Evolutionary conservation across 2,329 filamentous ascomycete genomes (phyloP).

Genomic region (Aspergillus fructus): DNA sequence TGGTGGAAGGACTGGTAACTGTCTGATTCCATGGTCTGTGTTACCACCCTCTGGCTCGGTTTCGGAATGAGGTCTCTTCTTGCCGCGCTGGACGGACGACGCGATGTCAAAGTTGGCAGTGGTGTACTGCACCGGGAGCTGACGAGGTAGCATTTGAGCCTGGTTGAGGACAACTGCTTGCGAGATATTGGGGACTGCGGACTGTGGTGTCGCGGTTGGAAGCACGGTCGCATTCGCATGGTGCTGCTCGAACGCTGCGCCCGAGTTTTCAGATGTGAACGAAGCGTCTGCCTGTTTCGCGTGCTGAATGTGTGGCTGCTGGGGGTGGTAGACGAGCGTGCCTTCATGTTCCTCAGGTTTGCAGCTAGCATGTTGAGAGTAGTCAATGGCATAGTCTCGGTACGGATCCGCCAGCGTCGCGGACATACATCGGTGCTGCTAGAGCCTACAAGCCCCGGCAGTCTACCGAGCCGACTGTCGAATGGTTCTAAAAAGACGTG

Average conservation of each 20-base stretch:
- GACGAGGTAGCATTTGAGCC: constrained; percentile 36
- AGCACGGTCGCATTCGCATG: constrained; percentile 40
- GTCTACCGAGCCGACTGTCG: constrained; percentile 32
- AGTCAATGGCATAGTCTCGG: constrained; percentile 75
- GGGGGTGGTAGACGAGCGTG: constrained; percentile 62
- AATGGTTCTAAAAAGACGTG: neutral
- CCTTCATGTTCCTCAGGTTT: constrained; percentile 64
- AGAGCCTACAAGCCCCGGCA: constrained; percentile 72
- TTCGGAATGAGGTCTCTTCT: constrained; percentile 36
- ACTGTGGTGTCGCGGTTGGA: constrained; percentile 30
- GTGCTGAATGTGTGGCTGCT: constrained; percentile 39
- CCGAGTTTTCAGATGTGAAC: constrained; percentile 32
- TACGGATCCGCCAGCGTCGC: constrained; percentile 74
- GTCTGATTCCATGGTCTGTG: constrained; percentile 25
- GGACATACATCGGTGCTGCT: constrained; percentile 71
- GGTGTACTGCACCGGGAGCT: constrained; percentile 36
- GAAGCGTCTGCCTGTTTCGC: constrained; percentile 33
- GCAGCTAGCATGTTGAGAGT: constrained; percentile 67
- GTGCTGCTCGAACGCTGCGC: constrained; percentile 37
- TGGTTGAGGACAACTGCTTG: constrained; percentile 32
- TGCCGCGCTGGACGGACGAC: constrained; percentile 29
- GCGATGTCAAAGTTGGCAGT: constrained; percentile 33
- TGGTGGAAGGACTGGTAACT: constrained; percentile 34
- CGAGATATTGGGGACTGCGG: constrained; percentile 31
- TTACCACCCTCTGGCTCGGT: constrained; percentile 28